These are phyloP conservation scores for Pseudonitzschia delicatissima DNA, from an alignment of 108 stramenopile genomes.

Conservation along the genomic window DNA sequence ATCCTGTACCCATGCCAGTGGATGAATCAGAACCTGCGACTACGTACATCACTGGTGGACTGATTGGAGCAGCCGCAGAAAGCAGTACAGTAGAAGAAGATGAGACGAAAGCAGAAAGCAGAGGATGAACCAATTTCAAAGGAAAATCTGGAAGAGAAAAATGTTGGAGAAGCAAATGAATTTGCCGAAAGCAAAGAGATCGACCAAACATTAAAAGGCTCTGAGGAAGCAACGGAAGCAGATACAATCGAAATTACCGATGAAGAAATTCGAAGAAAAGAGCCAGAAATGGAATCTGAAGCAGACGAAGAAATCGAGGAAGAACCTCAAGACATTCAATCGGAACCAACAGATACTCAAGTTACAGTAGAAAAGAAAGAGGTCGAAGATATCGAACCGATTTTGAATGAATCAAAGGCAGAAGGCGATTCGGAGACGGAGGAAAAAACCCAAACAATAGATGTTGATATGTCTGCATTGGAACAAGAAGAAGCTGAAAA, in stretches of 20 bases:
- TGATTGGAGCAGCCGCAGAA: too few relatives aligned
- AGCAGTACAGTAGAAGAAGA: too few relatives aligned
- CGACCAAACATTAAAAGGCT: background rate
- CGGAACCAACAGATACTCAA: background rate
- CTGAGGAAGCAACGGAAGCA: background rate
- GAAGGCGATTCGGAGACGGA: background rate
- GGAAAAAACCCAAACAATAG: background rate
- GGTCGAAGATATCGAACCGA: background rate
- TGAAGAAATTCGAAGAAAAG: background rate
- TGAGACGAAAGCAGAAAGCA: too few relatives aligned
- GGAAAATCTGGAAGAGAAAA: background rate
- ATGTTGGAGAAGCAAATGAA: background rate
- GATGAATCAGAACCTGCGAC: too few relatives aligned
- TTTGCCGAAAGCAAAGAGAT: too few relatives aligned
- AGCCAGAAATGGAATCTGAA: background rate
- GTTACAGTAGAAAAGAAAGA: background rate
- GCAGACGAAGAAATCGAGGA: background rate
- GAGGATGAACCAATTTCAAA: too few relatives aligned
- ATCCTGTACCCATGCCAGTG: too few relatives aligned
- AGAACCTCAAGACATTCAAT: background rate
- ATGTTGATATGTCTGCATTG: too few relatives aligned
- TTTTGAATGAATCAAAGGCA: background rate
- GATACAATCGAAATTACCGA: background rate
- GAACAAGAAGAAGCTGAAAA: slow-evolving; percentile 24
- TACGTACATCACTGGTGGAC: too few relatives aligned